These are phyloP conservation scores for Trichoderma orchidacearum DNA, from an alignment of 495 filamentous ascomycete genomes.

Conservation along the genomic window DNA sequence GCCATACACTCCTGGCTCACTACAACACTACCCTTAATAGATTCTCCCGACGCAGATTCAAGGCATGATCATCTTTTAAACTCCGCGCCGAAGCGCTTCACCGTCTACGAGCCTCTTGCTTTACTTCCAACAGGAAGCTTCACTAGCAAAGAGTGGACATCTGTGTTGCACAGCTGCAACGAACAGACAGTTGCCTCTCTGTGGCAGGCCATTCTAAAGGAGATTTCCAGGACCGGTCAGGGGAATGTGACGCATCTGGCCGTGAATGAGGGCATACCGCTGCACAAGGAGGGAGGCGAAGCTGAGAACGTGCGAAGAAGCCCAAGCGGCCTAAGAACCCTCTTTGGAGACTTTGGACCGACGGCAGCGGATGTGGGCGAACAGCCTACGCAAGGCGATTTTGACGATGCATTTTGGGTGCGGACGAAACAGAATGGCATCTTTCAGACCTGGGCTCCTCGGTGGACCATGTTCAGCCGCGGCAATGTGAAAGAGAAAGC, in stretches of 20 bases:
- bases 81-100: constrained; percentile 49
- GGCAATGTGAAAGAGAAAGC: constrained; percentile 87
- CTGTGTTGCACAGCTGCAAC: constrained; percentile 17
- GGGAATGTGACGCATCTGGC: constrained; percentile 50
- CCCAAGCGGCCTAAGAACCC: constrained; percentile 44
- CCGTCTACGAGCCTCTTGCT: constrained; percentile 54
- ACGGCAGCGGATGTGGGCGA: constrained; percentile 4
- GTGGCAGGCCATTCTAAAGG: constrained; percentile 34
- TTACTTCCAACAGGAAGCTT: constrained; percentile 52
- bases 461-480: constrained; percentile 82
- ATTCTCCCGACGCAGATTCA: neutral
- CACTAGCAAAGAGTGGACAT: constrained; percentile 28
- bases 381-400: constrained; percentile 23
- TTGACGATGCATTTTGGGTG: constrained; percentile 58
- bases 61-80: constrained; percentile 13
- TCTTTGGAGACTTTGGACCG: constrained; percentile 58
- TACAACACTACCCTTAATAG: neutral
- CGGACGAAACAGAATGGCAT: constrained; percentile 65
- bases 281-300: constrained; percentile 8
- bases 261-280: constrained; percentile 58
- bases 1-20: constrained; percentile 18
- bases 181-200: constrained; percentile 12
- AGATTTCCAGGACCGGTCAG: constrained; percentile 27
- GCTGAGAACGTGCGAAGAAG: constrained; percentile 52
- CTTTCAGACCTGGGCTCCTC: constrained; percentile 72